phyloP scores from a whole-genome alignment of 345 rosid genomes.

The Gossypium ekmanianum region DNA sequence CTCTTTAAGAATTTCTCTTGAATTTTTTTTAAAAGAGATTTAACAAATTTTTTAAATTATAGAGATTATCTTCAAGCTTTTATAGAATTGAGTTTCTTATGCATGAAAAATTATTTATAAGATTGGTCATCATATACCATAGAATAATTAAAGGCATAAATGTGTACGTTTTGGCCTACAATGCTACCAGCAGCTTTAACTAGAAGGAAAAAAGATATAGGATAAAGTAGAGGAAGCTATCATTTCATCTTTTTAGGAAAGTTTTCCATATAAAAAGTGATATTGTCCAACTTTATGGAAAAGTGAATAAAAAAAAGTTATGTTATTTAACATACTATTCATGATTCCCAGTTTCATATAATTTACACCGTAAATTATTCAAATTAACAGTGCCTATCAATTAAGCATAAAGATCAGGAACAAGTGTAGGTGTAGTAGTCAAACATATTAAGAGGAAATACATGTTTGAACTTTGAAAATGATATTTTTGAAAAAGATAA shows the following conservation, averaged over 20 bases:
- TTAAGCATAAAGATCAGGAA: too few relatives aligned
- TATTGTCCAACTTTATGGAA: background rate
- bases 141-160: background rate
- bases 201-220: background rate
- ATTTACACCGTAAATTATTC: too few relatives aligned
- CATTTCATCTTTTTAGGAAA: constrained; percentile 5
- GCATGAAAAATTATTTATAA: background rate
- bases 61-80: too few relatives aligned
- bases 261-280: background rate
- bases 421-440: too few relatives aligned
- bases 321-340: background rate
- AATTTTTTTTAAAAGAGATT: too few relatives aligned
- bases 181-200: background rate
- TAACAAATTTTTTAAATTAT: too few relatives aligned
- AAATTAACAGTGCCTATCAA: too few relatives aligned
- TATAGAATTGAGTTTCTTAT: background rate
- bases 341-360: background rate
- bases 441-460: too few relatives aligned
- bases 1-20: too few relatives aligned
- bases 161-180: background rate
- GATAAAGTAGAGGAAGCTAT: background rate
- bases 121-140: background rate
- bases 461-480: too few relatives aligned
- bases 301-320: background rate
- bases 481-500: rapidly evolving